phyloP scores from a whole-genome alignment of 2,329 filamentous ascomycete species.

The Sarocladium strictum region DNA sequence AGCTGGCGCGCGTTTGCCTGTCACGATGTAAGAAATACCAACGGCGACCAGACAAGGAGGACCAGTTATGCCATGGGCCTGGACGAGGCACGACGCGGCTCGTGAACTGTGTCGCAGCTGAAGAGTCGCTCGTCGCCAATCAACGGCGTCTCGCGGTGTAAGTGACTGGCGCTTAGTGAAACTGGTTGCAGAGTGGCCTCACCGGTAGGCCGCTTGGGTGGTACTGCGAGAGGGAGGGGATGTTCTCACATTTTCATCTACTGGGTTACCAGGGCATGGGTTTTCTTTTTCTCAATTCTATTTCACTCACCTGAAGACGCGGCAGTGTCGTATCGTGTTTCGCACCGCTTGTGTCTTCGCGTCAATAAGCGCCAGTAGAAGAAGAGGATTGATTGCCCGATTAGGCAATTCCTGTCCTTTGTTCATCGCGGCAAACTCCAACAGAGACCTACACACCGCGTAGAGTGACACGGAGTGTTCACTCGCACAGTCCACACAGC shows the following conservation, averaged over 20 bases:
- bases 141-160: neutral
- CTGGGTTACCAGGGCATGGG: neutral
- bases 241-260: too few species aligned
- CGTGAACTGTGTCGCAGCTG: neutral
- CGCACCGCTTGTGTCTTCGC: neutral
- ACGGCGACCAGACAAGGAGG: neutral
- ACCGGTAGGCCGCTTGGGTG: neutral
- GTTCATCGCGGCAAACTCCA: too few species aligned
- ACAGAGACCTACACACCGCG: too few species aligned
- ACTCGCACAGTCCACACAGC: too few species aligned
- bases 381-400: neutral
- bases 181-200: neutral
- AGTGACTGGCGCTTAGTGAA: conserved; percentile 5
- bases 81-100: neutral
- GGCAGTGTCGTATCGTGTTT: neutral
- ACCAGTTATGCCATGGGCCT: neutral
- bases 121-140: conserved; percentile 4
- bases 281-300: neutral
- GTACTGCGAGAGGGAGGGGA: neutral
- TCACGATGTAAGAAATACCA: neutral
- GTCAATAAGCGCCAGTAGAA: neutral
- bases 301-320: neutral
- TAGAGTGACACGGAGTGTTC: too few species aligned
- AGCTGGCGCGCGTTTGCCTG: neutral
- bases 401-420: neutral